Percentiles rank a stretch among this genome's conserved stretches.
phyloP scores from a whole-genome alignment of 2,329 filamentous ascomycete genomes.

The Cordyceps fumosorosea region DNA sequence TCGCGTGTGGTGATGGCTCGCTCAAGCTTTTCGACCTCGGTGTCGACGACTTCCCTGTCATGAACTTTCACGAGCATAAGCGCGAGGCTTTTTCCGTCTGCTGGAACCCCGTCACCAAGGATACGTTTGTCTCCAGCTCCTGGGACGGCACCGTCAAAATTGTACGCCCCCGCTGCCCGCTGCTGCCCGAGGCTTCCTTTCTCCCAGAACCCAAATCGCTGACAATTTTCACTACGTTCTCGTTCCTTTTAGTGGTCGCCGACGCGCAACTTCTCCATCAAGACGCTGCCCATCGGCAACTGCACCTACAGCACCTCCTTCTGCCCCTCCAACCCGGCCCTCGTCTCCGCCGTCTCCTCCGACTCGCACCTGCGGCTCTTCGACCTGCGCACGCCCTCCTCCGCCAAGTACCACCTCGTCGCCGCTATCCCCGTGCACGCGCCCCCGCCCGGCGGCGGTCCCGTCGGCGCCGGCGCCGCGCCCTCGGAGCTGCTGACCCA shows the following conservation, averaged over 20 bases:
- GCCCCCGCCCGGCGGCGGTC: constrained; percentile 28
- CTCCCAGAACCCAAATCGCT: background rate
- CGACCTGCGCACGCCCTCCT: constrained; percentile 81
- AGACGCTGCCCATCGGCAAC: constrained; percentile 82
- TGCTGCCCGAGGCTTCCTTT: background rate
- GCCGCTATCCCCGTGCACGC: constrained; percentile 78
- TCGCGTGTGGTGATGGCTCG: constrained; percentile 86
- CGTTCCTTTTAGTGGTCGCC: constrained; percentile 67
- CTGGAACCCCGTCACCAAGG: constrained; percentile 89
- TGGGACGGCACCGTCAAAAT: constrained; percentile 98
- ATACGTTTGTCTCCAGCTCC: constrained; percentile 81
- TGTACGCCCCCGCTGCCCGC: constrained; percentile 32
- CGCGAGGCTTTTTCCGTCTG: constrained; percentile 87
- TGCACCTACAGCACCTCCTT: constrained; percentile 94
- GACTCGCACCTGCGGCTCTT: constrained; percentile 88
- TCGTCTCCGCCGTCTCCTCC: constrained; percentile 81
- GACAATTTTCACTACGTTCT: background rate
- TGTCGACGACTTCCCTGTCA: constrained; percentile 76
- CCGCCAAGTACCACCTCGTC: constrained; percentile 80
- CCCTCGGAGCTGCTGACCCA: constrained; percentile 80
- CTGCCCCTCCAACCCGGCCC: constrained; percentile 76
- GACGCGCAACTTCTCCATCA: constrained; percentile 63
- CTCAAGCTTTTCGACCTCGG: constrained; percentile 89
- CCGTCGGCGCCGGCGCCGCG: constrained; percentile 29
- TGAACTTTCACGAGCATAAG: constrained; percentile 89